Conservation (phyloP, 2,329 filamentous ascomycete genomes). For the Emericellopsis atlantica region DNA sequence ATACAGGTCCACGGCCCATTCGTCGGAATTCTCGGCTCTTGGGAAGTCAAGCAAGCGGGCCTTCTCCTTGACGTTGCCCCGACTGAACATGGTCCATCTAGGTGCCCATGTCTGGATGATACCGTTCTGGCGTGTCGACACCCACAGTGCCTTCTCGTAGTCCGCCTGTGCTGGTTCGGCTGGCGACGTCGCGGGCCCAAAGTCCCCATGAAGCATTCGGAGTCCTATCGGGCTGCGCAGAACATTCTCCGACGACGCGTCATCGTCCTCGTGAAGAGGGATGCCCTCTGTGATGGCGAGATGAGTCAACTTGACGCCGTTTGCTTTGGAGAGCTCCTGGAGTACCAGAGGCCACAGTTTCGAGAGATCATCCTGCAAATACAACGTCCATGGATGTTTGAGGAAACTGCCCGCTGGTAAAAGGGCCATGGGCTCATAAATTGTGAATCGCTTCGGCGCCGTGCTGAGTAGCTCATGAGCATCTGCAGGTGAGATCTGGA, state of each 20-base stretch:
- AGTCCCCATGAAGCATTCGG: constrained; percentile 59
- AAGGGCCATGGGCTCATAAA: constrained; percentile 49
- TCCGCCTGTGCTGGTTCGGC: constrained; percentile 23
- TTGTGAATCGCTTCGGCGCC: constrained; percentile 44
- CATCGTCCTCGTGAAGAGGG: constrained; percentile 26
- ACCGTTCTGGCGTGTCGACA: constrained; percentile 62
- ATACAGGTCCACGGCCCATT: constrained; percentile 68
- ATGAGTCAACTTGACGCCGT: constrained; percentile 31
- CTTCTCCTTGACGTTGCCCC: constrained; percentile 86
- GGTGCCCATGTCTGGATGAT: constrained; percentile 82
- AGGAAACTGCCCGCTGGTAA: constrained; percentile 47
- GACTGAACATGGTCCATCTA: constrained; percentile 84
- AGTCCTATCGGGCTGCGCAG: constrained; percentile 63
- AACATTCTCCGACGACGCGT: constrained; percentile 42
- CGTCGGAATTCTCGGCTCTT: constrained; percentile 4
- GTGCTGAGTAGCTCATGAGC: constrained; percentile 19
- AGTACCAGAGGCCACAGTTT: constrained; percentile 38
- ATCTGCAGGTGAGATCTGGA: constrained; percentile 2
- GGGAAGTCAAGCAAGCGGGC: constrained; percentile 53
- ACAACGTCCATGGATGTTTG: constrained; percentile 1
- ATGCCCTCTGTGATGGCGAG: constrained; percentile 51
- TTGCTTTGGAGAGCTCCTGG: constrained; percentile 26
- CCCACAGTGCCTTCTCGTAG: constrained; percentile 65
- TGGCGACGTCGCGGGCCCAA: constrained; percentile 38
- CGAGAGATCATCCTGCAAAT: constrained; percentile 7